These are phyloP conservation scores for Effrenium voratum DNA, from an alignment of 73 alveolate genomes.

Conservation along the genomic window DNA sequence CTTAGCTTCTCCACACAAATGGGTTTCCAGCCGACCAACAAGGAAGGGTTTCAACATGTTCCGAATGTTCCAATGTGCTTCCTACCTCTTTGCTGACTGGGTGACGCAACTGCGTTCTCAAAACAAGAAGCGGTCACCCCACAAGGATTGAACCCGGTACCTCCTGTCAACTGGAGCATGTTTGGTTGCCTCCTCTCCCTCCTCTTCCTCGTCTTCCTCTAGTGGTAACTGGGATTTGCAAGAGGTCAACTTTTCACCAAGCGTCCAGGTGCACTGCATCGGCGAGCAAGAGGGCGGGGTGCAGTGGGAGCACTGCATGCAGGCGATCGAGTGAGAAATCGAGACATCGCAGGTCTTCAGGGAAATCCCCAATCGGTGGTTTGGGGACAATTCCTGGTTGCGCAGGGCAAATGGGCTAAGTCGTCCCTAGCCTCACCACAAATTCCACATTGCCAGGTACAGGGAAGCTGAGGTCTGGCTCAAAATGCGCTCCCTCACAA, in stretches of 20 bases:
- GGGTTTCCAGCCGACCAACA: too few relatives aligned
- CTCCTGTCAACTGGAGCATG: neutral
- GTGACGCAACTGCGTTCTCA: neutral
- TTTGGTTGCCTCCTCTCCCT: neutral
- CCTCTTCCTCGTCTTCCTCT: neutral
- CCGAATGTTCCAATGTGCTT: neutral
- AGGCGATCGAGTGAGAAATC: too few relatives aligned
- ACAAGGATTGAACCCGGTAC: neutral
- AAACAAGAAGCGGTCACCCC: neutral
- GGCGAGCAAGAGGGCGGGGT: conserved; percentile 82
- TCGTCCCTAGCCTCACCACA: too few relatives aligned
- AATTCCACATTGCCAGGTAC: too few relatives aligned
- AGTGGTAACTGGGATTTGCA: neutral
- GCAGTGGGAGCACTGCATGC: conserved; percentile 94
- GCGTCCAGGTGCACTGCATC: conserved; percentile 75
- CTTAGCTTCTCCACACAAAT: too few relatives aligned
- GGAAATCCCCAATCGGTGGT: too few relatives aligned
- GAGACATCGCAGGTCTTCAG: too few relatives aligned
- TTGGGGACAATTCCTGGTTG: too few relatives aligned
- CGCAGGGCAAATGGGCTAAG: too few relatives aligned
- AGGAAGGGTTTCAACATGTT: too few relatives aligned
- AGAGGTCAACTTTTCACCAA: neutral
- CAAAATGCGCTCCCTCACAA: too few relatives aligned
- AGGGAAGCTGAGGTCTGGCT: too few relatives aligned
- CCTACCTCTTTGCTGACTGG: neutral